phyloP scores from a whole-genome alignment of 2,329 filamentous ascomycete genomes.

The Alternaria atra region DNA sequence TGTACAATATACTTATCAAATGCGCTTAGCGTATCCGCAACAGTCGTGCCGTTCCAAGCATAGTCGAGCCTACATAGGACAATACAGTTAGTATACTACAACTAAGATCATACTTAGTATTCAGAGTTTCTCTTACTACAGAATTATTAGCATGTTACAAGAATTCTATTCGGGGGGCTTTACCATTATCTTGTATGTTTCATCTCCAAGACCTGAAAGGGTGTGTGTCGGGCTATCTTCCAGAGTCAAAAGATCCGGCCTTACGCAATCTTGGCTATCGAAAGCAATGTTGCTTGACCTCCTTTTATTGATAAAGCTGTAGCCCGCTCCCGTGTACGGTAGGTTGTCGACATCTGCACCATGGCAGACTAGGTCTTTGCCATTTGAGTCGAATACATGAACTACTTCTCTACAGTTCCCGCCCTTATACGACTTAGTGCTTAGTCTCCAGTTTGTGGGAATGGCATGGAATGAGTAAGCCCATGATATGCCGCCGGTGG shows the following conservation, averaged over 20 bases:
- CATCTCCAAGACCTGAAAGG: not conserved
- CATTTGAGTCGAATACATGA: not conserved
- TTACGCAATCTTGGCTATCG: not conserved
- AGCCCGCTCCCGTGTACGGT: not conserved
- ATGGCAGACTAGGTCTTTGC: not conserved
- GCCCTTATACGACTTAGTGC: not conserved
- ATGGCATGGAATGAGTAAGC: not conserved
- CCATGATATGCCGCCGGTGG: not conserved
- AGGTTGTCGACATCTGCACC: not conserved
- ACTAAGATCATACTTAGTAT: no score
- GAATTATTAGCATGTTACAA: no score
- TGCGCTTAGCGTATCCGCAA: no score
- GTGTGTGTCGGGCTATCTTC: not conserved
- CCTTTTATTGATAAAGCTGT: not conserved
- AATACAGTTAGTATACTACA: no score
- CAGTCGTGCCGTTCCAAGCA: no score
- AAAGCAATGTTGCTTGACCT: not conserved
- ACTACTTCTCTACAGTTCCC: not conserved
- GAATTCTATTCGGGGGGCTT: no score
- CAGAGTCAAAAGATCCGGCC: not conserved
- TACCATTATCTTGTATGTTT: no score
- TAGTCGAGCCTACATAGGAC: no score
- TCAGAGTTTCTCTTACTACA: no score
- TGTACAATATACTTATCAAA: no score
- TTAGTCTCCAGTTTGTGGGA: not conserved